Conservation (phyloP, 306 rosid genomes). For the Corylus heterophylla region DNA sequence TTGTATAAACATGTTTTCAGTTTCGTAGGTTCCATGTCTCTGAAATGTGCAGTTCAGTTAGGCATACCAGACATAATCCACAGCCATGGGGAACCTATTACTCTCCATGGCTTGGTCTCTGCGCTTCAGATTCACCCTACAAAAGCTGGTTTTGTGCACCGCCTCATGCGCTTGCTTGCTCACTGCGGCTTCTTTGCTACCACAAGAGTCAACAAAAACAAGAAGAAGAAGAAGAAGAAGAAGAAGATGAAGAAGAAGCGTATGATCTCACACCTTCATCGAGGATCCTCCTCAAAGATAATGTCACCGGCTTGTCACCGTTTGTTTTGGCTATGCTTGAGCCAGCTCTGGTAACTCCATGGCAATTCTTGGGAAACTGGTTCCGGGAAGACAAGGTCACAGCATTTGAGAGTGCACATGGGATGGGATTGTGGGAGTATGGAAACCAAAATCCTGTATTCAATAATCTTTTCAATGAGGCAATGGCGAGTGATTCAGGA, state of each 20-base stretch:
- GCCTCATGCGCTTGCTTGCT: constrained; percentile 43
- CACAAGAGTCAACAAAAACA: constrained; percentile 9
- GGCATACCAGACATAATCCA: constrained; percentile 52
- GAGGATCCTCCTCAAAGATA: constrained; percentile 36
- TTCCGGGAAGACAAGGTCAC: constrained; percentile 18
- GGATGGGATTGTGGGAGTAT: constrained; percentile 37
- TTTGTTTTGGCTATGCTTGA: constrained; percentile 21
- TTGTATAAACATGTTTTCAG: constrained; percentile 15
- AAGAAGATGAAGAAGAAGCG: constrained; percentile 13
- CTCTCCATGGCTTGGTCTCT: constrained; percentile 36
- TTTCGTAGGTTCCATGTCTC: not conserved
- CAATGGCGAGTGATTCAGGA: constrained; percentile 47
- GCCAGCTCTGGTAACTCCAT: constrained; percentile 24
- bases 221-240: not conserved
- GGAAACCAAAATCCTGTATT: constrained; percentile 13
- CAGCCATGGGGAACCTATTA: constrained; percentile 45
- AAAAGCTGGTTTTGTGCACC: constrained; percentile 15
- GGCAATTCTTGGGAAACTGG: constrained; percentile 39
- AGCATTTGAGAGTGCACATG: constrained; percentile 35
- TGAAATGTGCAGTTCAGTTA: constrained; percentile 27
- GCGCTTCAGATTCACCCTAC: constrained; percentile 39
- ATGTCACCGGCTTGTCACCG: constrained; percentile 11
- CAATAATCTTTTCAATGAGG: constrained; percentile 25
- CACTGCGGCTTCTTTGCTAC: constrained; percentile 41
- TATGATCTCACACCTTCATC: constrained; percentile 52